phyloP scores from a whole-genome alignment of 2,329 filamentous ascomycete species.

The Teratosphaeria gauchensis region DNA sequence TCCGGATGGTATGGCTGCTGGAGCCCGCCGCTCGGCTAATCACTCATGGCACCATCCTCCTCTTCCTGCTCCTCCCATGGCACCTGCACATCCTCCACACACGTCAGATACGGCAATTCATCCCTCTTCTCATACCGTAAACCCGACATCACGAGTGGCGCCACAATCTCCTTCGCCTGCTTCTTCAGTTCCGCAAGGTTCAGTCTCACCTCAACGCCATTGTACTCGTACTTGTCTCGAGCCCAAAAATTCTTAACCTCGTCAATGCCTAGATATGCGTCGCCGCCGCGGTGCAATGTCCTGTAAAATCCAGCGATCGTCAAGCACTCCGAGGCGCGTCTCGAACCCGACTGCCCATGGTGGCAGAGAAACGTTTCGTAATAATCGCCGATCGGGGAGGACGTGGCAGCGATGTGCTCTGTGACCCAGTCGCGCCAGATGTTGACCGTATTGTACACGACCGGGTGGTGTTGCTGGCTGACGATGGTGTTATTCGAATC shows the following conservation, averaged over 20 bases:
- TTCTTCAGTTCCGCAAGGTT: conserved; percentile 22
- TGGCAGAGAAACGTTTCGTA: neutral
- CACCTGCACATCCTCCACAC: conserved; percentile 21
- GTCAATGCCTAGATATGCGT: conserved; percentile 21
- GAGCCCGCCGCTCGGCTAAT: neutral
- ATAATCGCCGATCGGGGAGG: no score
- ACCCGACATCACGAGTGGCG: conserved; percentile 18
- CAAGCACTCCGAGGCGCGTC: conserved; percentile 2
- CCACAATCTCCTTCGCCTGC: conserved; percentile 22
- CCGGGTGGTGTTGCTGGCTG: neutral
- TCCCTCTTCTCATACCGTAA: conserved; percentile 5
- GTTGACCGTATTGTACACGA: neutral
- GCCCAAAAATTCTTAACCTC: conserved; percentile 12
- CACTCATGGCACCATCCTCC: neutral
- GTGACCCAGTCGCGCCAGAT: no score
- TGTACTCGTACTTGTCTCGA: conserved; percentile 5
- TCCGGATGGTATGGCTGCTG: no score
- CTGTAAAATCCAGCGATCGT: conserved; percentile 21
- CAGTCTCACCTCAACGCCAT: conserved; percentile 1
- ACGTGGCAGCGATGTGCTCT: no score
- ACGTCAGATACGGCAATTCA: conserved; percentile 27
- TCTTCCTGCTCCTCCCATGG: conserved; percentile 16
- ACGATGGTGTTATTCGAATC: neutral
- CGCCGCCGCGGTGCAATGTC: conserved; percentile 17
- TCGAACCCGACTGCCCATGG: neutral